Evolutionary conservation across 1,139 yeast genomes (phyloP).

Genomic region (Pichia sp.): DNA sequence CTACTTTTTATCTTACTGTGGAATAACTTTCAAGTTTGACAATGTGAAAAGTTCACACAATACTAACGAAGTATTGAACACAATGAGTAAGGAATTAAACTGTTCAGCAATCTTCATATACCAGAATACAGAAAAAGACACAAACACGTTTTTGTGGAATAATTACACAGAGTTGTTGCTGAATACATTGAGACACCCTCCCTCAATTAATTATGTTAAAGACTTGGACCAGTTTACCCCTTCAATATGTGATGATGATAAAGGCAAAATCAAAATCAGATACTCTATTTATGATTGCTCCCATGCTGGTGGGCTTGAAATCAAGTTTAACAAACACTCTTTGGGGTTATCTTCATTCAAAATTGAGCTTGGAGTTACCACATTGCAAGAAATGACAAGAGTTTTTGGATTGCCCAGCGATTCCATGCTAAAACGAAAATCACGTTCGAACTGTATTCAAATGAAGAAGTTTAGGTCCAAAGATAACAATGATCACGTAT

Average conservation of each 20-base stretch:
- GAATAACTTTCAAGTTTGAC: slow-evolving; percentile 46
- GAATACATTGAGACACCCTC: background rate
- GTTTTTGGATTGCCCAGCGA: slow-evolving; percentile 57
- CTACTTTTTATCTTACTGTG: slow-evolving; percentile 51
- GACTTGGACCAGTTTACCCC: background rate
- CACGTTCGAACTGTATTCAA: slow-evolving; percentile 8
- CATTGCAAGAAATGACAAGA: slow-evolving; percentile 47
- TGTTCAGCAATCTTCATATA: slow-evolving; percentile 40
- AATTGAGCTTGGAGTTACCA: slow-evolving; percentile 39
- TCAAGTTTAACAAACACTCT: slow-evolving; percentile 2
- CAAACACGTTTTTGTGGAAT: slow-evolving; percentile 4
- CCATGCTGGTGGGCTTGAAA: background rate
- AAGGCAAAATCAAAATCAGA: background rate
- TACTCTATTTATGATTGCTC: background rate
- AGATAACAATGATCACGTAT: slow-evolving; percentile 35
- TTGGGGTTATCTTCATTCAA: slow-evolving; percentile 6
- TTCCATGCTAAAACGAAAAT: slow-evolving; percentile 40
- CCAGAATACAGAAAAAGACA: slow-evolving; percentile 27
- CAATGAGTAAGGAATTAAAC: slow-evolving; percentile 36
- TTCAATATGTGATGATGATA: background rate
- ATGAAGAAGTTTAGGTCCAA: slow-evolving; percentile 7
- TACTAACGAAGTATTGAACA: slow-evolving; percentile 29
- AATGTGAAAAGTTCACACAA: slow-evolving; percentile 19
- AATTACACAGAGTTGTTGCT: background rate
- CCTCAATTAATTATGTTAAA: slow-evolving; percentile 1